Evolutionary conservation across 2,329 filamentous ascomycete species (phyloP), one percentile per base, ranked within the genome.

Genomic region (Trichoderma sp.): DNA sequence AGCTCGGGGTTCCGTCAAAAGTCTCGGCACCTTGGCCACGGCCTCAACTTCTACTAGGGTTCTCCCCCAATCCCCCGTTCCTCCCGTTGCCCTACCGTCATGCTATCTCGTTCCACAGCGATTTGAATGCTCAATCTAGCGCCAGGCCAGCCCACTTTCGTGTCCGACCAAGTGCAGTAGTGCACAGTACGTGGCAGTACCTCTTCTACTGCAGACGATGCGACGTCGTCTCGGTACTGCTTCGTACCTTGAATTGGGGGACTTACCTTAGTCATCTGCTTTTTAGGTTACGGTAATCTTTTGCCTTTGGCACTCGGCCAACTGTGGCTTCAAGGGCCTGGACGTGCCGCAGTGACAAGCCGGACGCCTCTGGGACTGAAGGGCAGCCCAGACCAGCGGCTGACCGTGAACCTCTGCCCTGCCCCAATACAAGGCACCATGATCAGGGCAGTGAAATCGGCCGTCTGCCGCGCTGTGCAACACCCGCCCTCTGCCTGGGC

Each of bases 41-140:
- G 44, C 54, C 45, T 39, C 34, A 39, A 39, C 34, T 39, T 9
- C 34, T 14, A 14, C 34, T 58, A 65, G 57, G 57, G 64, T 63
- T 61, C 50, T 45, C 44, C 50, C 51, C 48, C 50, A 52, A 14
- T 39, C 34, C 50, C 58, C 59, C 59, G 59, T 62, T 62, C 52
- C 58, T 63, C 64, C 63, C 63, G 63, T 55, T 65, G 64, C 58
- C 64, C 64, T 65, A 63, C 64, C 58, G 64, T 48, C 64, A 65
- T 65, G 64, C 43, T 51, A 65, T 65, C 48, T 61, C 43, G 63
- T 62, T 65, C 58, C 63, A 55, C 48, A 55, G 44, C 57, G 59
- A 56, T 54, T 56, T 63, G 48, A 65, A 54, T 52, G 41, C 51
- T 62, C 55, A 59, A 60, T 59, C 63, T 65, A 65, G 63, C 55